phyloP scores from a whole-genome alignment of 139 green algal species.

The Desmodesmus armatus region DNA sequence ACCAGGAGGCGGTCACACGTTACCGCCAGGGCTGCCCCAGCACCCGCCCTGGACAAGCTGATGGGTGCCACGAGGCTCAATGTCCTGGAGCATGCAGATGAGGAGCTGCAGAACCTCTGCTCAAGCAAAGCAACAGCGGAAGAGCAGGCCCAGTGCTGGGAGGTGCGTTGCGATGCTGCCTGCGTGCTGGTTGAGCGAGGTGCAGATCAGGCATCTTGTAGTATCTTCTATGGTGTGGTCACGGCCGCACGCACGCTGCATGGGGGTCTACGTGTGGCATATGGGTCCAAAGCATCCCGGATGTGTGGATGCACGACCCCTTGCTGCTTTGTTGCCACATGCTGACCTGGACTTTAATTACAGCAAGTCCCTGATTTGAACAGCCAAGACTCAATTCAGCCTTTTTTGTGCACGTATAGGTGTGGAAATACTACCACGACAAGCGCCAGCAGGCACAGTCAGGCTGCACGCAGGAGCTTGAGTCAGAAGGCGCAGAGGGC shows the following conservation, averaged over 20 bases:
- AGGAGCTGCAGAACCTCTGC: constrained; percentile 16
- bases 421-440: constrained; percentile 26
- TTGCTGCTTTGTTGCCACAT: not conserved
- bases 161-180: not conserved
- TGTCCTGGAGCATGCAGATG: constrained; percentile 21
- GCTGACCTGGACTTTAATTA: not conserved
- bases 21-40: too few species aligned
- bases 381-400: too few species aligned
- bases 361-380: not conserved
- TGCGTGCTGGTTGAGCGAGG: too few species aligned
- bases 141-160: constrained; percentile 11
- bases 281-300: too few species aligned
- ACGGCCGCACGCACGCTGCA: too few species aligned
- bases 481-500: not conserved
- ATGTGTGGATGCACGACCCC: not conserved
- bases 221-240: too few species aligned
- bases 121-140: not conserved
- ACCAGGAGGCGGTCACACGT: too few species aligned
- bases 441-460: not conserved
- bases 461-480: constrained; percentile 5
- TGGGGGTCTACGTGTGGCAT: too few species aligned
- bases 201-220: too few species aligned
- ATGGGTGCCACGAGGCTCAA: not conserved
- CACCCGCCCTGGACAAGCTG: constrained; percentile 20
- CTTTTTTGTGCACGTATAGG: not conserved